phyloP scores from a whole-genome alignment of 2,329 filamentous ascomycete species.

The Colletotrichum tabaci region DNA sequence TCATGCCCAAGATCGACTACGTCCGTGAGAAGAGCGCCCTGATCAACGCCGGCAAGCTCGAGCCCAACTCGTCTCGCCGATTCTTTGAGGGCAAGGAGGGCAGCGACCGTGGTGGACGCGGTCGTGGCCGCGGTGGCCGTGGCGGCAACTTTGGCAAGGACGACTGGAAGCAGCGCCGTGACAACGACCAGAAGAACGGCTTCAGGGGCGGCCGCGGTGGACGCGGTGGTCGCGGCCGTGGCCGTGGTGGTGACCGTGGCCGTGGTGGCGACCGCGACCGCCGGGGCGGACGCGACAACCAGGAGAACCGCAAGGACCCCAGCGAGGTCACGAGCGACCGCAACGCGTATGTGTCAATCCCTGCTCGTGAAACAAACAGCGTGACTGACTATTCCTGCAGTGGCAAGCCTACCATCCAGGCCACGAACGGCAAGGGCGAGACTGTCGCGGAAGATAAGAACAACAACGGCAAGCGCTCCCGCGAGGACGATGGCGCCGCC shows the following conservation, averaged over 20 bases:
- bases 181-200: slow-evolving; percentile 73
- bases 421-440: slow-evolving; percentile 58
- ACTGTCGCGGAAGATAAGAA: slow-evolving; percentile 45
- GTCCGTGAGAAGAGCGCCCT: slow-evolving; percentile 82
- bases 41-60: slow-evolving; percentile 79
- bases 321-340: slow-evolving; percentile 50
- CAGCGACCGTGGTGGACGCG: slow-evolving; percentile 46
- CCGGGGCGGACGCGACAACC: slow-evolving; percentile 53
- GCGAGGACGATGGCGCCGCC: slow-evolving; percentile 66
- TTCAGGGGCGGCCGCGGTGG: slow-evolving; percentile 63
- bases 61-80: slow-evolving; percentile 65
- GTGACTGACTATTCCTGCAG: slow-evolving; percentile 45
- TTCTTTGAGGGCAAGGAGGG: slow-evolving; percentile 66
- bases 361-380: background rate
- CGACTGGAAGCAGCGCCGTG: slow-evolving; percentile 76
- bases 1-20: slow-evolving; percentile 92
- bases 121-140: slow-evolving; percentile 54
- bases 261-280: slow-evolving; percentile 56
- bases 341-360: slow-evolving; percentile 50
- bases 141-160: slow-evolving; percentile 59
- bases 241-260: slow-evolving; percentile 54
- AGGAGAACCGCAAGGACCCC: slow-evolving; percentile 53
- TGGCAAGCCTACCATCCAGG: slow-evolving; percentile 60
- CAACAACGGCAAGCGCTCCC: slow-evolving; percentile 67
- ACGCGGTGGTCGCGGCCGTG: slow-evolving; percentile 57